These are phyloP conservation scores for Fusarium ambrosium DNA, from an alignment of 2,329 filamentous ascomycete genomes.

Conservation along the genomic window DNA sequence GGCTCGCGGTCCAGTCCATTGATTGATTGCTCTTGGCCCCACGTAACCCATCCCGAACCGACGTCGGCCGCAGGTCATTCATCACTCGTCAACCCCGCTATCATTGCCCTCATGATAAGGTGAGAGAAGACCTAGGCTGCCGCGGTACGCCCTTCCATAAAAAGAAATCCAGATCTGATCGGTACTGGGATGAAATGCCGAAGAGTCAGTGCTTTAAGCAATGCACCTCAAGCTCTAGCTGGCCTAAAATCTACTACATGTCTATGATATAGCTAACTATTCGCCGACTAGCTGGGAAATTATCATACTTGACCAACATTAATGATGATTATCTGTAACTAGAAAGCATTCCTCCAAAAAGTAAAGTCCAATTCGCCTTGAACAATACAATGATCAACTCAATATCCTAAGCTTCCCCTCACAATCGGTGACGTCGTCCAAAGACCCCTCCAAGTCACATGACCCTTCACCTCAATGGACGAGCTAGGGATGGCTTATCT, in stretches of 20 bases:
- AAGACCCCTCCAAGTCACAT: slow-evolving; percentile 40
- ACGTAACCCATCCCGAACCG: slow-evolving; percentile 38
- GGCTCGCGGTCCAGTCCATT: slow-evolving; percentile 32
- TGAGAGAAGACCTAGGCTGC: neutral
- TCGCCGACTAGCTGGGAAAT: neutral
- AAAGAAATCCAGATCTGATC: neutral
- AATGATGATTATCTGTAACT: neutral
- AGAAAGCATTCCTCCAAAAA: neutral
- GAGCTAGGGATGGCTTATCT: slow-evolving; percentile 35
- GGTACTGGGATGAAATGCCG: neutral
- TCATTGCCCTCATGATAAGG: slow-evolving; percentile 14
- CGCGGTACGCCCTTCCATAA: slow-evolving; percentile 8
- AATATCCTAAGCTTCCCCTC: neutral
- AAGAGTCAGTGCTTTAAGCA: neutral
- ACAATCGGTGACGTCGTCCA: slow-evolving; percentile 31
- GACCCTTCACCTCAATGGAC: slow-evolving; percentile 11
- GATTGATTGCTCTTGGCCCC: slow-evolving; percentile 40
- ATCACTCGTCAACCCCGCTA: slow-evolving; percentile 37
- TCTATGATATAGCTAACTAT: neutral
- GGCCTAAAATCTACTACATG: neutral
- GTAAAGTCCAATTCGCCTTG: neutral
- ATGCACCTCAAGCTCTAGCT: neutral
- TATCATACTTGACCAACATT: neutral
- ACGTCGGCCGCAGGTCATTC: slow-evolving; percentile 41
- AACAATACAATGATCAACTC: neutral